phyloP scores from a whole-genome alignment of 257 asterid species.

The Nicotiana otophora region DNA sequence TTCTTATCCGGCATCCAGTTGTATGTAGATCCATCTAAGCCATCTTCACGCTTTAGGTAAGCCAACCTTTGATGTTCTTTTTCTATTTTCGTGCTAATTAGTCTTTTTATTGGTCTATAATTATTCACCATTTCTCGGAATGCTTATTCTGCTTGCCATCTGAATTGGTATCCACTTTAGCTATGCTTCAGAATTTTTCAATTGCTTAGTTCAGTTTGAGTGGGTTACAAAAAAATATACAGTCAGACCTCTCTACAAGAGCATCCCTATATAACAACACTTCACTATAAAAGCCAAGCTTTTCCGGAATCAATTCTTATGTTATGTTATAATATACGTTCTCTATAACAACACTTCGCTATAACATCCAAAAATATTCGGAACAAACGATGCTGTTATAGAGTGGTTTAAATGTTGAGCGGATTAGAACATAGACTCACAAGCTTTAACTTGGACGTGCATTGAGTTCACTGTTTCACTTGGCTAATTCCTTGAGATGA shows the following conservation, averaged over 20 bases:
- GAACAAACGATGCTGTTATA: too few relatives aligned
- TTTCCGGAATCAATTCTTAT: too few relatives aligned
- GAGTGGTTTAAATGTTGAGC: not conserved
- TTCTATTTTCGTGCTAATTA: not conserved
- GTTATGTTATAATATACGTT: too few relatives aligned
- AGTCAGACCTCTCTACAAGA: too few relatives aligned
- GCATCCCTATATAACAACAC: too few relatives aligned
- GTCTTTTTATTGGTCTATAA: not conserved
- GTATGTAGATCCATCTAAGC: constrained; percentile 46
- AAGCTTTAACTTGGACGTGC: not conserved
- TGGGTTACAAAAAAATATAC: not conserved
- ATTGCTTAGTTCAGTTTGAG: not conserved
- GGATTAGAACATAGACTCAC: not conserved
- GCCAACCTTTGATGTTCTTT: constrained; percentile 15
- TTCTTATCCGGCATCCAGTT: constrained; percentile 75
- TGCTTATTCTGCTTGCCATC: constrained; percentile 2
- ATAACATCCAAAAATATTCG: too few relatives aligned
- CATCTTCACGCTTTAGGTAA: constrained; percentile 38
- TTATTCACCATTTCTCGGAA: not conserved
- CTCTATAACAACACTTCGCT: too few relatives aligned
- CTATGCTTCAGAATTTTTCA: not conserved
- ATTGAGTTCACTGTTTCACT: not conserved
- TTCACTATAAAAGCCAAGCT: too few relatives aligned
- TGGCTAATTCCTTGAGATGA: not conserved
- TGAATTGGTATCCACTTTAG: not conserved